These are phyloP conservation scores for Monilinia fructigena DNA, from an alignment of 2,329 filamentous ascomycete genomes.

Conservation along the genomic window DNA sequence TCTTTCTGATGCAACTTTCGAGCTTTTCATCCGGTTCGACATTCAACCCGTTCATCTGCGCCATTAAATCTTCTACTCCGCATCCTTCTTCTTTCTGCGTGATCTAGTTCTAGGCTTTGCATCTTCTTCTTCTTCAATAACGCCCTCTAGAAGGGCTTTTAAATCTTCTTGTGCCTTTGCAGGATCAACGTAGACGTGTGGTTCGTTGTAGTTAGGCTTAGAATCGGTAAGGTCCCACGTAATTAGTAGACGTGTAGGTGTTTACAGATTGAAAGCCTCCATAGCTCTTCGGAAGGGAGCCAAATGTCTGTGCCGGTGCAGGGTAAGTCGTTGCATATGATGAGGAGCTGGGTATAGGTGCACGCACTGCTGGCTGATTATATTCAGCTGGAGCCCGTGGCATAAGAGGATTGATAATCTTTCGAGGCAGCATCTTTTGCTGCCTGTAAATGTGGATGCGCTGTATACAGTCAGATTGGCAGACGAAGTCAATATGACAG, in stretches of 20 bases:
- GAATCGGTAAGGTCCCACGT: slow-evolving; percentile 39
- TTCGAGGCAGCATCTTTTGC: slow-evolving; percentile 34
- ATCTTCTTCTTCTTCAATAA: slow-evolving; percentile 66
- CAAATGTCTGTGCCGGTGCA: slow-evolving; percentile 33
- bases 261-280: slow-evolving; percentile 37
- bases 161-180: slow-evolving; percentile 71
- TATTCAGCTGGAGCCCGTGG: slow-evolving; percentile 35
- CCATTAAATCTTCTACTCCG: slow-evolving; percentile 38
- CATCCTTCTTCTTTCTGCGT: slow-evolving; percentile 43
- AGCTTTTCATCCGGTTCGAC: slow-evolving; percentile 45
- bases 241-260: slow-evolving; percentile 31
- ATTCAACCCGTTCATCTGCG: slow-evolving; percentile 42
- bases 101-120: slow-evolving; percentile 43
- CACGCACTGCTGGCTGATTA: slow-evolving; percentile 29
- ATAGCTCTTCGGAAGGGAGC: slow-evolving; percentile 37
- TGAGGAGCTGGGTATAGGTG: slow-evolving; percentile 29
- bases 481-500: not conserved
- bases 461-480: slow-evolving; percentile 20
- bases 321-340: slow-evolving; percentile 38
- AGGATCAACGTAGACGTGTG: slow-evolving; percentile 52
- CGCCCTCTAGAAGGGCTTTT: slow-evolving; percentile 78
- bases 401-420: slow-evolving; percentile 34
- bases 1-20: slow-evolving; percentile 42
- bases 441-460: slow-evolving; percentile 38
- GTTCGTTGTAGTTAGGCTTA: slow-evolving; percentile 31